Evolutionary conservation across 2,329 filamentous ascomycete genomes (phyloP).

Genomic region (Conoideocrella luteorostrata): DNA sequence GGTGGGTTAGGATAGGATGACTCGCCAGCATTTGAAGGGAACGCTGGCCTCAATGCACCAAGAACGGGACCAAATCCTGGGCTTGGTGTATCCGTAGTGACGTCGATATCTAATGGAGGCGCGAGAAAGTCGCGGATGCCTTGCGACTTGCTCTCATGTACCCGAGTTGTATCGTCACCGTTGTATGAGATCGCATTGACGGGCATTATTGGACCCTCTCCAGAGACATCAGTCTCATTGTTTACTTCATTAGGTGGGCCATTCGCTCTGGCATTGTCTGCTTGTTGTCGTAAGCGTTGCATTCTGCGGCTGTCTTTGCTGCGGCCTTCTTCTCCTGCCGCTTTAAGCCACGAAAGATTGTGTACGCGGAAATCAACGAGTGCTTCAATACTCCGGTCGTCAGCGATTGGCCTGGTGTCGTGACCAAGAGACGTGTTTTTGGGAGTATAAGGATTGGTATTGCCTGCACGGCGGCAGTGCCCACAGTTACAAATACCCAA

Average conservation of each 20-base stretch:
- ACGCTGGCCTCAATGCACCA: background rate
- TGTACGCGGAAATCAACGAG: slow-evolving; percentile 87
- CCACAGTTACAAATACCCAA: slow-evolving; percentile 81
- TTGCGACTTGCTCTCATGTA: background rate
- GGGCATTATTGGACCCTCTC: slow-evolving; percentile 1
- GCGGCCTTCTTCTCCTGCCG: slow-evolving; percentile 49
- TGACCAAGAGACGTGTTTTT: slow-evolving; percentile 85
- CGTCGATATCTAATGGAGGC: background rate
- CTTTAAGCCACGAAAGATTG: slow-evolving; percentile 76
- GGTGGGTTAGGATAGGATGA: slow-evolving; percentile 44
- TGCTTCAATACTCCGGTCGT: slow-evolving; percentile 82
- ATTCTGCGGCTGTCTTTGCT: slow-evolving; percentile 52
- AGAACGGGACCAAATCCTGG: background rate
- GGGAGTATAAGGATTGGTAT: slow-evolving; percentile 75
- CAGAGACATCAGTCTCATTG: slow-evolving; percentile 16
- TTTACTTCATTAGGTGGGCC: slow-evolving; percentile 26
- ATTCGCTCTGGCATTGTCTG: slow-evolving; percentile 51
- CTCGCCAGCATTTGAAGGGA: slow-evolving; percentile 15
- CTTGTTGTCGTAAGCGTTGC: slow-evolving; percentile 49
- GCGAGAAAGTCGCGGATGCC: background rate
- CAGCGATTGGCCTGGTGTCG: slow-evolving; percentile 83
- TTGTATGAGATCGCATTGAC: background rate
- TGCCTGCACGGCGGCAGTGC: slow-evolving; percentile 59
- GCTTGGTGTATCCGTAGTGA: background rate
- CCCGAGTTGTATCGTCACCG: background rate